phyloP scores from a whole-genome alignment of 192 early-diverging fungal genomes.

The Coemansia sp. region DNA sequence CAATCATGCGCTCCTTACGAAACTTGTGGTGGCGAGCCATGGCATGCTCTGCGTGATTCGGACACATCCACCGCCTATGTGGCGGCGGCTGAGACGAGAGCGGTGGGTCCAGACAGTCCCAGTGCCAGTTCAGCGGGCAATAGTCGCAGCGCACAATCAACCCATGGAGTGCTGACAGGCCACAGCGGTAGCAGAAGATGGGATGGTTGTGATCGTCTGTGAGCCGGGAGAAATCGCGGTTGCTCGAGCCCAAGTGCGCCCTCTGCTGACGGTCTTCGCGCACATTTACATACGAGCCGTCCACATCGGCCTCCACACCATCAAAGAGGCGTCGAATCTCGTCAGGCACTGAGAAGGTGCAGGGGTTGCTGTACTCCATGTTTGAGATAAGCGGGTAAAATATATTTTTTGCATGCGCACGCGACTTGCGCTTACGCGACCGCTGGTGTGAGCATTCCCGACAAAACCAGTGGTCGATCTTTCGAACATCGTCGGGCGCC shows the following conservation, averaged over 20 bases:
- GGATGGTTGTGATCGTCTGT: conserved; percentile 39
- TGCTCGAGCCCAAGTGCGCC: conserved; percentile 17
- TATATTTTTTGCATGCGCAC: conserved; percentile 42
- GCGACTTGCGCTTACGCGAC: conserved; percentile 39
- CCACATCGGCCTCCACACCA: conserved; percentile 40
- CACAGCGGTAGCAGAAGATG: conserved; percentile 49
- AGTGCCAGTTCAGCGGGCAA: conserved; percentile 52
- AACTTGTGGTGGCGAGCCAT: conserved; percentile 44
- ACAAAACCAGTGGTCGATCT: conserved; percentile 52
- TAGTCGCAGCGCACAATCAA: conserved; percentile 49
- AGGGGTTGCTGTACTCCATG: conserved; percentile 42
- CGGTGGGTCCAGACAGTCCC: conserved; percentile 54
- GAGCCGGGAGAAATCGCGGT: conserved; percentile 45
- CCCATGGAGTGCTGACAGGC: conserved; percentile 44
- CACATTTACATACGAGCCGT: conserved; percentile 40
- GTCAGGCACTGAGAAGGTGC: conserved; percentile 44
- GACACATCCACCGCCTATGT: conserved; percentile 51
- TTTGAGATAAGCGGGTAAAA: conserved; percentile 40
- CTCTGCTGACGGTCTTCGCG: conserved; percentile 35
- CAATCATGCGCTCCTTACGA: conserved; percentile 45
- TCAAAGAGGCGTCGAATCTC: conserved; percentile 52
- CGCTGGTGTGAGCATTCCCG: conserved; percentile 31
- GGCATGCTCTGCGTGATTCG: conserved; percentile 51
- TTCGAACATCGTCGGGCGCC: conserved; percentile 24
- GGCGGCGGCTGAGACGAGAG: conserved; percentile 42